Evolutionary conservation across 2,329 filamentous ascomycete species (phyloP), one percentile per base, ranked within the genome.

Genomic region (Didymella glomerata): DNA sequence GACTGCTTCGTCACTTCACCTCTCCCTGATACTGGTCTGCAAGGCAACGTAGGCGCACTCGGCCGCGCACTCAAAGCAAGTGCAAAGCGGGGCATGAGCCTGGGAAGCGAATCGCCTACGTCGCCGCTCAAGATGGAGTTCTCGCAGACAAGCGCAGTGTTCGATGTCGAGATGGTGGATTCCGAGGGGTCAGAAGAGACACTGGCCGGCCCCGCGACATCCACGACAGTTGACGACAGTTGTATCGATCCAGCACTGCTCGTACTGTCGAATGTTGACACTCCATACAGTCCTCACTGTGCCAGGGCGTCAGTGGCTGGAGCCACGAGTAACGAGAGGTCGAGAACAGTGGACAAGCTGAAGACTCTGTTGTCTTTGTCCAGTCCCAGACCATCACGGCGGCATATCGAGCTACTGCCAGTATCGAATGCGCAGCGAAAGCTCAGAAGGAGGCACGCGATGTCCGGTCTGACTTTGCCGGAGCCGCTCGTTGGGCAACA

Each of bases 1-100:
- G 53, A 56, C 2, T 56, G 53, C 22, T 56, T 56, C 30, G 38
- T 30, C 7, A 13, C 28, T 20, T 52, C 49, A 3, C 49, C 49
- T 20, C 22, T 16, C 2, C 8, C 28, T 2, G 13, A 16, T 2
- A 18, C 2, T 10, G 14, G 13, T 2, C 28, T 4, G 5, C 28
- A 36, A 22, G 22, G 11, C 16, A 30, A 9, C 20, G 20, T 7
- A 20, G 22, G 30, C 9, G 30, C n/a, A 8, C n/a, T 38, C 3
- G 24, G 32, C 10, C 14, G n/a, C 18, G 30, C 32, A 2, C 50
- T 53, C 6, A 32, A 47, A 24, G 32, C n/a, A 4, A 47, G 50
- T 32, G 24, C 42, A 1, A 40, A 46, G 32, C 24, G 18, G 3
- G 16, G 42, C 5, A 40, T 40, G 42, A 36, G 28, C 3, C 14